phyloP scores from a whole-genome alignment of 306 rosid species.

The Glycine latifolia region DNA sequence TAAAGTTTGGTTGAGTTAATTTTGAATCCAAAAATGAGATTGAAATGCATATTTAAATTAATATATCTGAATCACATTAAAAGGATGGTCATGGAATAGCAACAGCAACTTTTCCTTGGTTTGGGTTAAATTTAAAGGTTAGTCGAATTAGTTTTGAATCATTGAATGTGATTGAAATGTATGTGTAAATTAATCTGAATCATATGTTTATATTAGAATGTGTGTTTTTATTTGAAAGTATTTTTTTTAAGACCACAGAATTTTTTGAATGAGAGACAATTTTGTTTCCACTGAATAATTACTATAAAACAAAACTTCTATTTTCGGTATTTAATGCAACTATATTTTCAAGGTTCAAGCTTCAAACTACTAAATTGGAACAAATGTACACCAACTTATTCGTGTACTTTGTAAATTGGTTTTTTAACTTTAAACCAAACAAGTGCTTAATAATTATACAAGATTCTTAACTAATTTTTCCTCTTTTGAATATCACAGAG shows the following conservation, averaged over 20 bases:
- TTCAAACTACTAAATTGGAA: not conserved
- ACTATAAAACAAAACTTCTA: too few species aligned
- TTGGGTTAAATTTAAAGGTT: not conserved
- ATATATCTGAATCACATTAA: not conserved
- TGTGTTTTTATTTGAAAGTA: not conserved
- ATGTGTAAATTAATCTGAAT: not conserved
- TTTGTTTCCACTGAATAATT: too few species aligned
- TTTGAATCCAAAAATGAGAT: not conserved
- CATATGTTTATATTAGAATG: not conserved
- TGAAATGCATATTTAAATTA: not conserved
- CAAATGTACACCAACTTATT: not conserved
- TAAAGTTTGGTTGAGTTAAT: not conserved
- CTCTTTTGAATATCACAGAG: constrained; percentile 8
- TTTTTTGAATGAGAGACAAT: too few species aligned
- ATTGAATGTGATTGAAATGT: not conserved
- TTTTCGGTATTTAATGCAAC: too few species aligned
- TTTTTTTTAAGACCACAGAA: not conserved
- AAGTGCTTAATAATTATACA: not conserved
- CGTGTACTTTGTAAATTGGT: not conserved
- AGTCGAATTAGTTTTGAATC: not conserved
- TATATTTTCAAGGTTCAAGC: not conserved
- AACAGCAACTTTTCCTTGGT: too few species aligned
- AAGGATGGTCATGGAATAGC: not conserved
- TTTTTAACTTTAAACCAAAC: not conserved
- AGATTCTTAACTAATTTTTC: not conserved